Evolutionary conservation across 176 grass and related monocot species (phyloP), one percentile per base, ranked within the genome.

Genomic region (Phoenix dactylifera): DNA sequence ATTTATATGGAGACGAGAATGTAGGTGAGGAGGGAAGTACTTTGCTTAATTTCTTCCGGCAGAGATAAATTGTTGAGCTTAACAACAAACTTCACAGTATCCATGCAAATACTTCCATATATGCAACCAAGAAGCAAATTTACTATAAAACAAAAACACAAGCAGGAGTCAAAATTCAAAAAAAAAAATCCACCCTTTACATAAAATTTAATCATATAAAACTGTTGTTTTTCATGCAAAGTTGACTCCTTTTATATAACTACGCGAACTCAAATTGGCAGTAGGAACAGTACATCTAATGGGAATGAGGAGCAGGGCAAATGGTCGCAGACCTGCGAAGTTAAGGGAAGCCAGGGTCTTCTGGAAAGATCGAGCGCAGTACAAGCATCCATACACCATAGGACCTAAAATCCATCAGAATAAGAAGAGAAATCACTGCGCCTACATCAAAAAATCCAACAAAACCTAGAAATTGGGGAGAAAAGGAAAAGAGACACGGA

Each of bases 381-480:
- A 97, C 78, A 91, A 80, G 60, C 87, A 97, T 6, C 87, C 92
- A 75, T 91, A 97, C 57, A 97, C 84, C 92, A 91, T 97, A 22
- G 91, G 91, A 74, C 86, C 86, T 95, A 70, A 60, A 62, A 55
- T 18, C 28, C 22, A 1, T 49, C 30, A 59, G 51, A 44, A 26
- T 4, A 75, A 4, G 35, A 44, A 44, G 35, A 44, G 35, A 44
- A 44, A 30, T 6, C 28, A 30, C 5, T 4, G 28, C 28, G 28
- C 28, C 5, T 22, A 18, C 44, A 64, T 44, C n/a, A 1, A 67
- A 59, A 24, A 6, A 67, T 29, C 35, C 52, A 76, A 15, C 24
- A 24, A 51, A 44, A 44, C 9, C 35, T 44, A 14, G 2, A 44
- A 2, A 44, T 12, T 44, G 35, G 28, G 7, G 28, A 16, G 9